Conservation (phyloP, 495 filamentous ascomycete genomes). For the Oidiodendron maius region DNA sequence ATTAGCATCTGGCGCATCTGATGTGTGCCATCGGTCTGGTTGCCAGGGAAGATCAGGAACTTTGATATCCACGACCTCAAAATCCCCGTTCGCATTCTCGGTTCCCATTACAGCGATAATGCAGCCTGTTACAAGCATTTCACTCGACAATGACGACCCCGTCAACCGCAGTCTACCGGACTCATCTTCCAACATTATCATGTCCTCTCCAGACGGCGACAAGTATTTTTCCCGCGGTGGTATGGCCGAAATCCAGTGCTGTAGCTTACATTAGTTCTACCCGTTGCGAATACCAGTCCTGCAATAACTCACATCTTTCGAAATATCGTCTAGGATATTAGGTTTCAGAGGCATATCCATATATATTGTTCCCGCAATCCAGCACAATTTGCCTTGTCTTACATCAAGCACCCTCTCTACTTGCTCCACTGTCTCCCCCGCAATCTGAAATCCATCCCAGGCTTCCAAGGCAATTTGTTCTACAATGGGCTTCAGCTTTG, state of each 20-base stretch:
- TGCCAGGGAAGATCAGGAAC: slow-evolving; percentile 81
- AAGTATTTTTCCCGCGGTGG: slow-evolving; percentile 59
- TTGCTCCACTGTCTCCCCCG: slow-evolving; percentile 62
- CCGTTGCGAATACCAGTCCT: background rate
- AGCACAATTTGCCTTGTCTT: slow-evolving; percentile 90
- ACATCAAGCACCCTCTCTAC: slow-evolving; percentile 92
- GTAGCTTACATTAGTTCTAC: slow-evolving; percentile 3
- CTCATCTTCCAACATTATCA: slow-evolving; percentile 91
- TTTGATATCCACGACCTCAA: slow-evolving; percentile 85
- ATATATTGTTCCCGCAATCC: slow-evolving; percentile 90
- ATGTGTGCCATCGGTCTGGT: slow-evolving; percentile 64
- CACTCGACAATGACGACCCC: slow-evolving; percentile 55
- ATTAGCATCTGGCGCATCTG: slow-evolving; percentile 4
- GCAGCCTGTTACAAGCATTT: slow-evolving; percentile 81
- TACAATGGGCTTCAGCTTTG: slow-evolving; percentile 78
- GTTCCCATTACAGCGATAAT: slow-evolving; percentile 89
- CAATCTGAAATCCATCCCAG: slow-evolving; percentile 77
- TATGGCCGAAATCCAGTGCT: slow-evolving; percentile 21
- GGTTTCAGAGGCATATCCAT: slow-evolving; percentile 98
- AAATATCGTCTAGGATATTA: slow-evolving; percentile 91
- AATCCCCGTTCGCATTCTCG: slow-evolving; percentile 85
- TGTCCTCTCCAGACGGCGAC: slow-evolving; percentile 47
- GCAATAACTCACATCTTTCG: slow-evolving; percentile 66
- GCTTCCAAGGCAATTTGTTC: slow-evolving; percentile 65
- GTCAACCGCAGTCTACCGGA: slow-evolving; percentile 83